Conservation (phyloP, 257 asterid species). For the Rehmannia glutinosa region DNA sequence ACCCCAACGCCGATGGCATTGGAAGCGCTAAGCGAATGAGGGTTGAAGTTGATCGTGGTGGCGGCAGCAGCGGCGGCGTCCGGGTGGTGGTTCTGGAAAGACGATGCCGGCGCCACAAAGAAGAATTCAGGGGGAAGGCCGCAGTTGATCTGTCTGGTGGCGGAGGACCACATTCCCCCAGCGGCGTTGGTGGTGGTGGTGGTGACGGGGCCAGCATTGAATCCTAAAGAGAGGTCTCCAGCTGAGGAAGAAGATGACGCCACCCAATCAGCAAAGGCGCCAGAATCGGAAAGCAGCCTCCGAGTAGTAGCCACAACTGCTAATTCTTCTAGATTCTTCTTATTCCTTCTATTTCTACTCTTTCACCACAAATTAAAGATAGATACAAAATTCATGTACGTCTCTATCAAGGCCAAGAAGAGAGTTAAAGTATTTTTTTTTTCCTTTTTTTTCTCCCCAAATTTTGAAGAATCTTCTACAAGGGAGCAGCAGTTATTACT, state of each 20-base stretch:
- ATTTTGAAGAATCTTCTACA: too few species aligned
- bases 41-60: slow-evolving; percentile 50
- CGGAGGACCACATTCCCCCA: slow-evolving; percentile 55
- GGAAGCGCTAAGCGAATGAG: slow-evolving; percentile 30
- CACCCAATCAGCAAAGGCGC: slow-evolving; percentile 74
- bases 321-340: slow-evolving; percentile 3
- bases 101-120: slow-evolving; percentile 63
- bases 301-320: slow-evolving; percentile 76
- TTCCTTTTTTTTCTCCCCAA: too few species aligned
- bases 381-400: slow-evolving; percentile 7
- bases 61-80: slow-evolving; percentile 14
- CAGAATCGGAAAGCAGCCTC: slow-evolving; percentile 48
- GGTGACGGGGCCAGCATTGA: slow-evolving; percentile 67
- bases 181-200: slow-evolving; percentile 22
- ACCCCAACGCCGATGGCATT: too few species aligned
- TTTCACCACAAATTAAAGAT: not conserved
- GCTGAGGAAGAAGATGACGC: slow-evolving; percentile 48
- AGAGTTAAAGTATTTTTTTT: too few species aligned
- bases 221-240: slow-evolving; percentile 68
- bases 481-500: too few species aligned
- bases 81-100: slow-evolving; percentile 39
- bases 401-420: slow-evolving; percentile 14
- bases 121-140: slow-evolving; percentile 59
- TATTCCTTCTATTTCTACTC: not conserved
- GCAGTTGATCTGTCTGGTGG: slow-evolving; percentile 45